Base-by-base conservation (phyloP, 2,329 filamentous ascomycete species). In the Colletotrichum sp. region DNA sequence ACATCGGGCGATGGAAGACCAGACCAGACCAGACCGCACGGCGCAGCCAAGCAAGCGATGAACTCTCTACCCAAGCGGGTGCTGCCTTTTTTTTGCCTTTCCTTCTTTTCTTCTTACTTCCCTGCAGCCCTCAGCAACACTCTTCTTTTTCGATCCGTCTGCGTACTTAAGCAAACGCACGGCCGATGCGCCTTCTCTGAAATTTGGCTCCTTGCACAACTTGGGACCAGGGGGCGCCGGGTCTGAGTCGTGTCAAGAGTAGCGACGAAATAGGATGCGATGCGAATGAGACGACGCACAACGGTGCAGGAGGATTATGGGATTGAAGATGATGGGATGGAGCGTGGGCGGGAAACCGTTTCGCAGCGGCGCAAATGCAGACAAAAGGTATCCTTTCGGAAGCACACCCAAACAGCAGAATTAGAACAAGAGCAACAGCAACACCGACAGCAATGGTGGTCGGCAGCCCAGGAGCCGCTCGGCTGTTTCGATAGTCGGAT, bases 111-210 rank as follows among this genome's bases (percentile, higher is more conserved):
- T 62, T 28, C 24, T 24, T 66, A 26, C 62, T 62, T 32, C 18
- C 63, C 13, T 72, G 24, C 52, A 28, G 28, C 49, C 32, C 44
- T 52, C 44, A 52, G 44, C 44, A 52, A 52, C 44, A 52, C 44
- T 24, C 49, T 49, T 26, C 16, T 55, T 59, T 16, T 34, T 28
- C 21, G 63, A 60, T 30, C 63, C 32, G 72, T 64, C 28, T 49
- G 67, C 34, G 67, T 64, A 49, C 70, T 65, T 52, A 36, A 60
- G 70, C 73, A 76, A 71, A 44, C 64, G 73, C 70, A 76, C 73
- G 70, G 73, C 49, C 36, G 52, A 52, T 69, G 73, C 44, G 73
- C 71, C 62, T 9, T 63, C 15, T 24, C n/a, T 64, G 69, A n/a
- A 62, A 26, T 63, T 52, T 69, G 30, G 72, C 21, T 73, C 44